Base-by-base conservation (phyloP, 371 early-diverging fungal species). In the Gilbertella persicaria region DNA sequence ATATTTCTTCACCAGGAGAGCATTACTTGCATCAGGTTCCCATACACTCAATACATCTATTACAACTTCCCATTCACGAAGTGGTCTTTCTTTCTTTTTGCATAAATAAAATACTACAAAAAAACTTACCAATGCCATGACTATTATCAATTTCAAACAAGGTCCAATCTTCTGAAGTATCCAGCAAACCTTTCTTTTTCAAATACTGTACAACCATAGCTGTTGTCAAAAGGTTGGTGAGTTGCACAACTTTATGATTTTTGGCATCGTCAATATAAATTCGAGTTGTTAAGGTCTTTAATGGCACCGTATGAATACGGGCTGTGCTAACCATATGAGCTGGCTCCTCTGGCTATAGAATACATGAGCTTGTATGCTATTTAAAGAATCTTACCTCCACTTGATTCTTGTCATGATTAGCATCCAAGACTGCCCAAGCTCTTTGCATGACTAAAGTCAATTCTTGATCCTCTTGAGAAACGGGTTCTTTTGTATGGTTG, bases 51-150 rank as follows among this genome's bases (percentile, higher is more conserved):
- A 72, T 5, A 92, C 73, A 58, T 88, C 86, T 48, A 91, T 77
- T 5, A 95, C 83, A 17, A 88, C 82, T 67, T 95, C 97, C 90
- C 93, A 95, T 58, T 92, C 90, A 20, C 91, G 78, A 23, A 97
- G 55, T 35, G 95, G 95, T 45, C 95, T 82, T 73, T 95, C 97
- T 69, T 25, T 10, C 13, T 25, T 13, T 19, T 26, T 40, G 7
- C 14, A 23, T 35, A 38, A 45, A 36, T n/a, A 60, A 25, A 41
- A 49, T 40, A 12, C 12, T 19, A 28, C 12, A 26, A 4, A n/a
- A 13, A 41, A 16, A 19, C 51, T 60, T 71, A 76, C 82, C 82
- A 45, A 88, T 65, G 25, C 86, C 88, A 65, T 86, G 84, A 55
- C 93, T 87, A 49, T 88, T 87, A 29, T 86, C 86, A 41, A 92